phyloP scores from a whole-genome alignment of 768 basidiomycete genomes.

The Tremella mesenterica region DNA sequence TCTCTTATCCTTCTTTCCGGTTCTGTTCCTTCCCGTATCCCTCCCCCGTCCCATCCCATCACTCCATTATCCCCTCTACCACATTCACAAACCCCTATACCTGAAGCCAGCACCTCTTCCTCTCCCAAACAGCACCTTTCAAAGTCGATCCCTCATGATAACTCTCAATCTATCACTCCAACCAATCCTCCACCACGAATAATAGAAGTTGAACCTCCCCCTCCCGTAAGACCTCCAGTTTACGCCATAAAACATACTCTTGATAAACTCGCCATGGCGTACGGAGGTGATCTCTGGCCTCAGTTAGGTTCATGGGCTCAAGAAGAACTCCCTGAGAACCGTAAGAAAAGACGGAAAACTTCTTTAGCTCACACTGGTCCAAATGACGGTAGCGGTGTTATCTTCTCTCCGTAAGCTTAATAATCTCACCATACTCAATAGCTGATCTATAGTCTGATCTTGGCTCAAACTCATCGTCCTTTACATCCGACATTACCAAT shows the following conservation, averaged over 20 bases:
- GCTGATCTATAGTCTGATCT: neutral
- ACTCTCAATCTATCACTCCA: neutral
- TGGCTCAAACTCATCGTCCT: neutral
- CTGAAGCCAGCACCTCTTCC: no score
- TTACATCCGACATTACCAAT: slow-evolving; percentile 49
- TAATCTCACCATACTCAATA: neutral
- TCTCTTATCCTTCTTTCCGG: slow-evolving; percentile 78
- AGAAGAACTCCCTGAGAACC: neutral
- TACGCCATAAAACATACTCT: slow-evolving; percentile 29
- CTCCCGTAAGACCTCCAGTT: slow-evolving; percentile 19
- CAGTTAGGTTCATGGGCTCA: slow-evolving; percentile 36
- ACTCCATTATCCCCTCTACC: neutral
- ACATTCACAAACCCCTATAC: no score
- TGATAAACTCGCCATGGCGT: slow-evolving; percentile 27
- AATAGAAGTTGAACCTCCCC: neutral
- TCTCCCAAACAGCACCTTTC: no score
- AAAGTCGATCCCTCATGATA: neutral
- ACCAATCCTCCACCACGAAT: slow-evolving; percentile 4
- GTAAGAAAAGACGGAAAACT: neutral
- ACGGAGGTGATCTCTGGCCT: slow-evolving; percentile 40
- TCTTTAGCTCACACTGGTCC: neutral
- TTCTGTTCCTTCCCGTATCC: slow-evolving; percentile 48
- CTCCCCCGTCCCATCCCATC: neutral
- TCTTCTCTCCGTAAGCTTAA: slow-evolving; percentile 24
- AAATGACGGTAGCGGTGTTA: slow-evolving; percentile 13